A percentile compares a stretch with the other conserved stretches of the same genome.
Evolutionary conservation across 2,329 filamentous ascomycete species (phyloP).

Genomic region (Fusarium marasasianum): DNA sequence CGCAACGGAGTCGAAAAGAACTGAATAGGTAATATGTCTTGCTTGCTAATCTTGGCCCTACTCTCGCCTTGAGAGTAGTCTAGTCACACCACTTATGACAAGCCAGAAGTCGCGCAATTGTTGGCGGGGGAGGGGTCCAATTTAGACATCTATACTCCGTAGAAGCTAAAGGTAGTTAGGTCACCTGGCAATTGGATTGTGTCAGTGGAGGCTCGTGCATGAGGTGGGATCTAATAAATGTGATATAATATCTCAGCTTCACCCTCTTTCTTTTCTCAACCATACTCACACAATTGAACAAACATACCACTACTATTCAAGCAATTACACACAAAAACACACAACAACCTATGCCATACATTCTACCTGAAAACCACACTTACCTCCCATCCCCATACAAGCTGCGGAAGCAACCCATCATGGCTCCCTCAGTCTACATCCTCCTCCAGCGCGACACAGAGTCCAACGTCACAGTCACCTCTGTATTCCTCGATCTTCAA

Average conservation of each 20-base stretch:
- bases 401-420: slow-evolving; percentile 19
- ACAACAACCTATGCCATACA: slow-evolving; percentile 13
- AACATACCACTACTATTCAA: neutral
- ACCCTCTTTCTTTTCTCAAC: slow-evolving; percentile 2
- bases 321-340: neutral
- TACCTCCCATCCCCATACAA: slow-evolving; percentile 21
- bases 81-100: slow-evolving; percentile 38
- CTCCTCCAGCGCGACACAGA: slow-evolving; percentile 46
- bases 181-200: slow-evolving; percentile 30
- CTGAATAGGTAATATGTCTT: neutral
- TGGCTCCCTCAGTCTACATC: slow-evolving; percentile 46
- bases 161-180: neutral
- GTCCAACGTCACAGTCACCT: slow-evolving; percentile 41
- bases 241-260: slow-evolving; percentile 38
- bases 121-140: slow-evolving; percentile 7
- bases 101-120: slow-evolving; percentile 28
- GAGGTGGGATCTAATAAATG: slow-evolving; percentile 29
- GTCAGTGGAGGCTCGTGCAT: slow-evolving; percentile 24
- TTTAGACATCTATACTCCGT: neutral
- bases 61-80: slow-evolving; percentile 11
- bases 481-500: slow-evolving; percentile 46
- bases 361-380: neutral
- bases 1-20: neutral
- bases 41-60: neutral
- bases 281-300: slow-evolving; percentile 1